phyloP scores from a whole-genome alignment of 805 yeast species.

The Wickerhamiella azymoides region DNA sequence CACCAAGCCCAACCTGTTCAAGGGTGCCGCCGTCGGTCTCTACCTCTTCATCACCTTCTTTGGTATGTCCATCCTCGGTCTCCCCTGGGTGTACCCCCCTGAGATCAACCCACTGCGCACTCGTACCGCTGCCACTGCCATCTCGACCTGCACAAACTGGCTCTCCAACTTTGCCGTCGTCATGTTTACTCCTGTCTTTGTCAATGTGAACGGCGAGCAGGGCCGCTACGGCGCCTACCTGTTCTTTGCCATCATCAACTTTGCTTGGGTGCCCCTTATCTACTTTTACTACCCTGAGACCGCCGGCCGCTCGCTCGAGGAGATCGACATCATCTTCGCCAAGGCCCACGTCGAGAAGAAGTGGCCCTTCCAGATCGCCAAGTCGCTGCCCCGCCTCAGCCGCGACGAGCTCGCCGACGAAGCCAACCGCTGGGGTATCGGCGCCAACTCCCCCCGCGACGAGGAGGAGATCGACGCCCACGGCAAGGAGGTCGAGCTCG shows the following conservation, averaged over 20 bases:
- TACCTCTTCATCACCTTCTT: slow-evolving; percentile 43
- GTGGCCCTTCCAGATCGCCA: slow-evolving; percentile 51
- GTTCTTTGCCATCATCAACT: slow-evolving; percentile 54
- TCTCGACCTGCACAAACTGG: slow-evolving; percentile 58
- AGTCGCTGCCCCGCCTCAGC: slow-evolving; percentile 45
- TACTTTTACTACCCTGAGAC: slow-evolving; percentile 66
- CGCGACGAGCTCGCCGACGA: slow-evolving; percentile 45
- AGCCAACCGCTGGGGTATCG: slow-evolving; percentile 43
- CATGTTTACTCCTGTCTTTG: slow-evolving; percentile 49
- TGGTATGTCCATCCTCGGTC: slow-evolving; percentile 41
- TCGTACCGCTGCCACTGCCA: slow-evolving; percentile 47
- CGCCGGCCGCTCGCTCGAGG: slow-evolving; percentile 61
- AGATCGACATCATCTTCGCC: slow-evolving; percentile 54
- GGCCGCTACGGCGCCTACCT: slow-evolving; percentile 47
- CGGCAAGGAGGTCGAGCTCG: slow-evolving; percentile 1
- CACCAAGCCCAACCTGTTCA: slow-evolving; percentile 14
- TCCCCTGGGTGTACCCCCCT: slow-evolving; percentile 54
- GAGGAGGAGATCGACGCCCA: background rate
- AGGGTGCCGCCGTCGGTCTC: slow-evolving; percentile 57
- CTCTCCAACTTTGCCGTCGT: slow-evolving; percentile 50
- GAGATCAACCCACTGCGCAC: slow-evolving; percentile 47
- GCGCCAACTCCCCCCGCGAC: background rate
- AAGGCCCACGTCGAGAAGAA: slow-evolving; percentile 44
- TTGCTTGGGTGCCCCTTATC: slow-evolving; percentile 44
- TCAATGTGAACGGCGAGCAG: slow-evolving; percentile 24